Evolutionary conservation across 768 basidiomycete genomes (phyloP).

Genomic region (Hygrophorus pudorinus): DNA sequence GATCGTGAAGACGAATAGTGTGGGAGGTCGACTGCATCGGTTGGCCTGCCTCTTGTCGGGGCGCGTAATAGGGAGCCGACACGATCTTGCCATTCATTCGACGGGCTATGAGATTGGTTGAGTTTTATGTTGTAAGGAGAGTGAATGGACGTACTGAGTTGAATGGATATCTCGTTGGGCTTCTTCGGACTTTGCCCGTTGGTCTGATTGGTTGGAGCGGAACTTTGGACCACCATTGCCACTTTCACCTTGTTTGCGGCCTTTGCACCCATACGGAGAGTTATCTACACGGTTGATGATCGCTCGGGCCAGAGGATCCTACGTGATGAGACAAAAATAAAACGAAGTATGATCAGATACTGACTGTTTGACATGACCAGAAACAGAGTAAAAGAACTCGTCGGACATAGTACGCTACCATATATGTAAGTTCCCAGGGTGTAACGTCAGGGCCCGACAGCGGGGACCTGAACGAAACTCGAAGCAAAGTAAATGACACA

Average conservation of each 20-base stretch:
- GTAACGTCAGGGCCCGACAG: not conserved
- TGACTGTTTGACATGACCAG: too few relatives aligned
- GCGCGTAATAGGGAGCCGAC: constrained; percentile 35
- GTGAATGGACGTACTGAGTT: constrained; percentile 45
- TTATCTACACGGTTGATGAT: constrained; percentile 77
- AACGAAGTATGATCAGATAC: not conserved
- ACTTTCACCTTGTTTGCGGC: constrained; percentile 40
- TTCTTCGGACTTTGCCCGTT: constrained; percentile 17
- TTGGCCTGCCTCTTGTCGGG: constrained; percentile 11
- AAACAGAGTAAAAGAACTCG: too few relatives aligned
- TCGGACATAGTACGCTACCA: too few relatives aligned
- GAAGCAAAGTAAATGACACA: not conserved
- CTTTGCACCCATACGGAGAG: constrained; percentile 69
- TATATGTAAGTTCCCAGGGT: not conserved
- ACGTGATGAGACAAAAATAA: not conserved
- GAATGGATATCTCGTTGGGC: constrained; percentile 36
- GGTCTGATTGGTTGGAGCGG: constrained; percentile 12
- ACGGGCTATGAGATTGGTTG: constrained; percentile 40
- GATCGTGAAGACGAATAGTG: not conserved
- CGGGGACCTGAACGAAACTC: constrained; percentile 4
- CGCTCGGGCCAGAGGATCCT: constrained; percentile 74
- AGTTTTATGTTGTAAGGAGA: not conserved
- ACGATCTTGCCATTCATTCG: constrained; percentile 77
- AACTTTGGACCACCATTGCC: not conserved
- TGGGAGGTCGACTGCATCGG: not conserved